Evolutionary conservation across 805 yeast species (phyloP).

Genomic region (Saturnispora besseyi): DNA sequence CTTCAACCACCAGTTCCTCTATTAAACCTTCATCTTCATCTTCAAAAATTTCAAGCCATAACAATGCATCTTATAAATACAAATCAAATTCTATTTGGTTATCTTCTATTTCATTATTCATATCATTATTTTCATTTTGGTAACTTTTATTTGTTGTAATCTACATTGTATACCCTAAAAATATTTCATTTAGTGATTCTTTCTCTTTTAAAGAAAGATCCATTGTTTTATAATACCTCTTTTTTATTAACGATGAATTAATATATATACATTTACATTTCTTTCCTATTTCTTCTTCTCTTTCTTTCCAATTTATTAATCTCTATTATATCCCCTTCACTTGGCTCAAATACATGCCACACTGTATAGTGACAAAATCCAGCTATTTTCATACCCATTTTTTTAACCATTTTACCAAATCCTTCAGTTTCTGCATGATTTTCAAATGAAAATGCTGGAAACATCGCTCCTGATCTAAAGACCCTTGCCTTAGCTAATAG

Average conservation of each 20-base stretch:
- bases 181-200: neutral
- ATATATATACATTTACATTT: neutral
- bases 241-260: neutral
- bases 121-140: neutral
- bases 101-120: neutral
- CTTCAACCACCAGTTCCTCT: slow-evolving; percentile 1
- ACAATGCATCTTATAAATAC: neutral
- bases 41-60: neutral
- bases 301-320: slow-evolving; percentile 63
- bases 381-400: slow-evolving; percentile 74
- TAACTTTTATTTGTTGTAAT: neutral
- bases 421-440: slow-evolving; percentile 88
- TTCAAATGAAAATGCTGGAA: slow-evolving; percentile 76
- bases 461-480: slow-evolving; percentile 71
- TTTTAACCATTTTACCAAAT: slow-evolving; percentile 71
- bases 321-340: slow-evolving; percentile 69
- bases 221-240: neutral
- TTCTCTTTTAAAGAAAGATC: neutral
- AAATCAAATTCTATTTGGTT: neutral
- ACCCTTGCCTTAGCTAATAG: slow-evolving; percentile 66
- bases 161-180: neutral
- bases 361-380: slow-evolving; percentile 85
- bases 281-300: slow-evolving; percentile 33
- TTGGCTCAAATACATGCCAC: slow-evolving; percentile 88
- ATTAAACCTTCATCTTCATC: neutral